phyloP scores from a whole-genome alignment of 495 filamentous ascomycete species.

The Lentithecium fluviatile region DNA sequence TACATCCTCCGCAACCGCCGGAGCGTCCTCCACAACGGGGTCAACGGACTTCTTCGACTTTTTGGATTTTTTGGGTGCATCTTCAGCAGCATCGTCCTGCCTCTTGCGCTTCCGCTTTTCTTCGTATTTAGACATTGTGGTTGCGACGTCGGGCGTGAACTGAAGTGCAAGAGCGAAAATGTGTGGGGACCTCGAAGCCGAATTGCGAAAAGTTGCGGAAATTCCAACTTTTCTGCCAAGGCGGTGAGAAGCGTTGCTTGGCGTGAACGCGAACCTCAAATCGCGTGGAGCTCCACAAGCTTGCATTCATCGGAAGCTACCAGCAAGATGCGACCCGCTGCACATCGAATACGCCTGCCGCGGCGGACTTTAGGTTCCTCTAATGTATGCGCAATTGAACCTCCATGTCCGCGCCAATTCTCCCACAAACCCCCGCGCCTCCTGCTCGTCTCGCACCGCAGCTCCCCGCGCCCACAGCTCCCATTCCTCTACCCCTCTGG shows the following conservation, averaged over 20 bases:
- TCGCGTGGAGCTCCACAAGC: background rate
- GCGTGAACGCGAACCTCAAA: background rate
- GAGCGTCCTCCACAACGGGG: background rate
- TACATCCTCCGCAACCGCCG: background rate
- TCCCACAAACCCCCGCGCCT: slow-evolving; percentile 36
- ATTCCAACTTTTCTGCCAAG: slow-evolving; percentile 30
- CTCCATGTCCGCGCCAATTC: slow-evolving; percentile 29
- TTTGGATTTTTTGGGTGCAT: slow-evolving; percentile 13
- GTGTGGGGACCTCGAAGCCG: background rate
- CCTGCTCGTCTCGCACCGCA: slow-evolving; percentile 49
- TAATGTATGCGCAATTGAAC: slow-evolving; percentile 1
- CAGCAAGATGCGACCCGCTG: slow-evolving; percentile 20
- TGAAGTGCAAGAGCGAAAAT: background rate
- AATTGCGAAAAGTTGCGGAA: background rate
- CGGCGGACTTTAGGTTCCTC: slow-evolving; percentile 15
- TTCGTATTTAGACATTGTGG: slow-evolving; percentile 14
- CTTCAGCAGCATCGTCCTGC: slow-evolving; percentile 9
- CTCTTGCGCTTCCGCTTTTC: slow-evolving; percentile 24
- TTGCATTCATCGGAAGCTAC: background rate
- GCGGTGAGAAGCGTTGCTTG: slow-evolving; percentile 23
- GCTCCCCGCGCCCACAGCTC: slow-evolving; percentile 66
- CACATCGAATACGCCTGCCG: slow-evolving; percentile 15
- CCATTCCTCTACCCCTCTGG: slow-evolving; percentile 68
- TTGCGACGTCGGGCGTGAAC: background rate
- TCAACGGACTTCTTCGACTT: slow-evolving; percentile 29